Evolutionary conservation across 768 basidiomycete genomes (phyloP).

Genomic region (Psilocybe sp.): DNA sequence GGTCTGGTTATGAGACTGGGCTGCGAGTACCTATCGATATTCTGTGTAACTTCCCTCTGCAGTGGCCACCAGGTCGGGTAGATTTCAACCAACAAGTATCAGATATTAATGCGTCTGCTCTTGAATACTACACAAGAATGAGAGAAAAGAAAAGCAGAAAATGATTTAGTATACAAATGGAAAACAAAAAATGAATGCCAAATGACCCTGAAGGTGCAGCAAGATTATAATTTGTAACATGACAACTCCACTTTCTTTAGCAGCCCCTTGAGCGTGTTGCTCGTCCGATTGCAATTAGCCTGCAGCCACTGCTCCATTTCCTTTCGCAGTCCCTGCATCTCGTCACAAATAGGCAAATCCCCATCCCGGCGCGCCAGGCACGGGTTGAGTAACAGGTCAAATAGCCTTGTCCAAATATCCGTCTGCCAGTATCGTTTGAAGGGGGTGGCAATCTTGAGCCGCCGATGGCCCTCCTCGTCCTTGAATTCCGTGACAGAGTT

Average conservation of each 20-base stretch:
- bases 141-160: conserved; percentile 10
- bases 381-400: conserved; percentile 87
- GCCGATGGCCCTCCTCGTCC: conserved; percentile 29
- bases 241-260: conserved; percentile 79
- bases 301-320: conserved; percentile 91
- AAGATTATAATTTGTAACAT: conserved; percentile 30
- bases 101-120: background rate
- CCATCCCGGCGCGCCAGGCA: conserved; percentile 51
- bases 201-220: conserved; percentile 2
- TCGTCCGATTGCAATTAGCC: conserved; percentile 82
- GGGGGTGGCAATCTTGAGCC: conserved; percentile 70
- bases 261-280: conserved; percentile 75
- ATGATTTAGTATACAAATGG: conserved; percentile 8
- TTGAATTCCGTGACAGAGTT: conserved; percentile 43
- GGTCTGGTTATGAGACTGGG: no score
- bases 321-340: conserved; percentile 57
- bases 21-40: no score
- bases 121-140: conserved; percentile 1
- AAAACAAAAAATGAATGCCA: conserved; percentile 11
- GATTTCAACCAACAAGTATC: no score
- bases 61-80: no score
- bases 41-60: no score
- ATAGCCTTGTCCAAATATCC: conserved; percentile 80
- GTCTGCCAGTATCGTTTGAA: conserved; percentile 95
- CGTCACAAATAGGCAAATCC: conserved; percentile 68